phyloP scores from a whole-genome alignment of 345 rosid species.

The Aurinia saxatilis region DNA sequence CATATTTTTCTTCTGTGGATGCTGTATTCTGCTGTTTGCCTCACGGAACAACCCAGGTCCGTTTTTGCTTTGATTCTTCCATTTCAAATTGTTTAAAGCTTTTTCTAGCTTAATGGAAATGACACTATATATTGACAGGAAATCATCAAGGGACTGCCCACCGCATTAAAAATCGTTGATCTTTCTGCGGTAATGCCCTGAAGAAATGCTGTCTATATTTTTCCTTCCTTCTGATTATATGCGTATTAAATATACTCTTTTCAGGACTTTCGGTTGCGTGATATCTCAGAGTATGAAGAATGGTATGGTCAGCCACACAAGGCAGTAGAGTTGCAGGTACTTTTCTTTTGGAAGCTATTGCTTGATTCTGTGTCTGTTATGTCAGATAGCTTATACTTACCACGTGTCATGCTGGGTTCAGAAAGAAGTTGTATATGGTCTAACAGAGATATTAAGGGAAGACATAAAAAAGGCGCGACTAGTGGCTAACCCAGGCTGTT shows the following conservation, averaged over 20 bases:
- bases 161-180: conserved; percentile 68
- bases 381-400: neutral
- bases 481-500: conserved; percentile 98
- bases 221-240: neutral
- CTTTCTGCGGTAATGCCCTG: conserved; percentile 79
- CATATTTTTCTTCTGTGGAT: conserved; percentile 71
- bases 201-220: too few relatives aligned
- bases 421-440: conserved; percentile 91
- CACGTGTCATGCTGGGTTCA: conserved; percentile 22
- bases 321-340: conserved; percentile 85
- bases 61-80: conserved; percentile 5
- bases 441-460: conserved; percentile 80
- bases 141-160: conserved; percentile 78
- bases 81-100: neutral
- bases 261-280: conserved; percentile 70
- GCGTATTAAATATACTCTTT: neutral
- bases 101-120: neutral
- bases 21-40: conserved; percentile 97
- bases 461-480: conserved; percentile 58
- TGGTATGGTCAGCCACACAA: conserved; percentile 97
- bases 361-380: neutral
- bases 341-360: neutral
- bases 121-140: conserved; percentile 46
- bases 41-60: conserved; percentile 94
- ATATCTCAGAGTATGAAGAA: conserved; percentile 74